These are phyloP conservation scores for Pseudotsuga menziesii DNA, from an alignment of 75 land plant species.

Conservation along the genomic window DNA sequence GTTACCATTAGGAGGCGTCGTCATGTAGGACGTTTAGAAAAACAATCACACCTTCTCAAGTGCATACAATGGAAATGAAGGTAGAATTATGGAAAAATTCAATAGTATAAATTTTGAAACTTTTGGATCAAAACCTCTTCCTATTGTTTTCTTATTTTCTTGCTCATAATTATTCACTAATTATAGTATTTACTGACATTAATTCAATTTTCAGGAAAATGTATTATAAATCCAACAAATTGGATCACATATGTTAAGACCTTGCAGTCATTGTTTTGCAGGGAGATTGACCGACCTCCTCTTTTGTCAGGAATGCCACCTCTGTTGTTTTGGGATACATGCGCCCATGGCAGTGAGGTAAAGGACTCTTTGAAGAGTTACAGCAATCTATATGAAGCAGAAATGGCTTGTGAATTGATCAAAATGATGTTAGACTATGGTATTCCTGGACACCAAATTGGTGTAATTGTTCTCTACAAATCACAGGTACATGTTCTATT, in stretches of 20 bases:
- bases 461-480: constrained; percentile 32
- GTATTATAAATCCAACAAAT: background rate
- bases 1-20: background rate
- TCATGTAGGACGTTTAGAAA: background rate
- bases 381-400: constrained; percentile 24
- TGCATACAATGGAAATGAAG: background rate
- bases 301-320: constrained; percentile 25
- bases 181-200: background rate
- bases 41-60: background rate
- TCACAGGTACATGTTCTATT: constrained; percentile 18
- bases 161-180: background rate
- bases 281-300: constrained; percentile 26
- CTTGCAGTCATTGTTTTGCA: background rate
- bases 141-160: background rate
- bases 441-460: constrained; percentile 15
- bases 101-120: background rate
- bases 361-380: constrained; percentile 21
- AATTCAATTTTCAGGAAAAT: background rate
- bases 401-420: constrained; percentile 18
- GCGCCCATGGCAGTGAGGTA: constrained; percentile 21
- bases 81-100: background rate
- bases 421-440: constrained; percentile 11
- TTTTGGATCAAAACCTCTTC: background rate
- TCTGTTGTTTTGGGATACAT: constrained; percentile 28
- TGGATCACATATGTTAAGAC: background rate